phyloP scores from a whole-genome alignment of 345 rosid species.

The Ceriops zippeliana region DNA sequence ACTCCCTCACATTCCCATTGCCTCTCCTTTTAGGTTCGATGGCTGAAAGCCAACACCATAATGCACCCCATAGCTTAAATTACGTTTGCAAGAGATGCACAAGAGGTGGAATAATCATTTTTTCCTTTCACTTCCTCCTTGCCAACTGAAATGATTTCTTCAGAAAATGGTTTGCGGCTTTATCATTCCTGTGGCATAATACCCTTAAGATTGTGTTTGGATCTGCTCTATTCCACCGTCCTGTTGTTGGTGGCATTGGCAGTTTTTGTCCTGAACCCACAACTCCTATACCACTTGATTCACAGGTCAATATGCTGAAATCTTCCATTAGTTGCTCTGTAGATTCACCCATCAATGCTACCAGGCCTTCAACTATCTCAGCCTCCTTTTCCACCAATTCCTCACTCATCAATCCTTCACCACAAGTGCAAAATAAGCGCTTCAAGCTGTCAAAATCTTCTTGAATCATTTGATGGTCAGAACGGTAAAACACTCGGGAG shows the following conservation, averaged over 20 bases:
- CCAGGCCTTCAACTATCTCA: conserved; percentile 69
- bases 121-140: conserved; percentile 43
- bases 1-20: not conserved
- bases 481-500: conserved; percentile 48
- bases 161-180: conserved; percentile 57
- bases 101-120: not conserved
- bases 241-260: conserved; percentile 78
- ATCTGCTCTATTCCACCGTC: conserved; percentile 72
- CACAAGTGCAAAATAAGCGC: conserved; percentile 62
- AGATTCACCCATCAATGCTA: conserved; percentile 62
- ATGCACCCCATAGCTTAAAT: conserved; percentile 7
- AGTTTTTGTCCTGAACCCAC: conserved; percentile 51
- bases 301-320: conserved; percentile 54
- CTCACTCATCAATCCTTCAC: conserved; percentile 69
- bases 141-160: conserved; percentile 69
- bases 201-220: conserved; percentile 79
- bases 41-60: conserved; percentile 4
- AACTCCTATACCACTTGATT: conserved; percentile 48
- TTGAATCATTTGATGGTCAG: conserved; percentile 53
- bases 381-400: conserved; percentile 69
- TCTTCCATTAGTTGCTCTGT: conserved; percentile 83
- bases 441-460: conserved; percentile 82
- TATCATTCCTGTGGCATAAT: conserved; percentile 74
- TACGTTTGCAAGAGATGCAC: conserved; percentile 2
- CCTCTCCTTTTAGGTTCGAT: not conserved